Percentiles rank a stretch among this genome's conserved stretches.
Conservation (phyloP, 2,329 filamentous ascomycete genomes). For the Colletotrichum lindemuthianum region DNA sequence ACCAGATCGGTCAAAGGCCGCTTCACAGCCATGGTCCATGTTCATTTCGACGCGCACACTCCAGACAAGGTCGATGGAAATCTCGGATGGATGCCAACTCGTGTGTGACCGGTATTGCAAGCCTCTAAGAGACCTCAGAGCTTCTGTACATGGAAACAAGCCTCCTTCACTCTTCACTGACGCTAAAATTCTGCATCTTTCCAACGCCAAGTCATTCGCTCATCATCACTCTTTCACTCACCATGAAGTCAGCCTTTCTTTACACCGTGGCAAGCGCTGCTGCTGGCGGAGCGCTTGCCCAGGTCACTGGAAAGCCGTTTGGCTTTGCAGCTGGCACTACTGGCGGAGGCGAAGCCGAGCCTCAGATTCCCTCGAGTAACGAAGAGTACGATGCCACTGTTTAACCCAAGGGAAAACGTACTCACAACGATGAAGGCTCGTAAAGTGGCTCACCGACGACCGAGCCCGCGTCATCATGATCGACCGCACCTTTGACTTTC, state of each 20-base stretch:
- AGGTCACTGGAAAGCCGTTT: conserved; percentile 41
- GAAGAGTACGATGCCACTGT: conserved; percentile 46
- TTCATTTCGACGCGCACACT: too few species aligned
- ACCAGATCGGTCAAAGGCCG: too few species aligned
- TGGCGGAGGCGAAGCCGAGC: conserved; percentile 59
- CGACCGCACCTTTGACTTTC: conserved; percentile 41
- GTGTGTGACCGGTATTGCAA: too few species aligned
- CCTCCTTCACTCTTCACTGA: neutral
- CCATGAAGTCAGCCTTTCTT: neutral
- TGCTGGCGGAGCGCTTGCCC: conserved; percentile 38
- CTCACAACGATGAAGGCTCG: conserved; percentile 47
- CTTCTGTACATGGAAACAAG: too few species aligned
- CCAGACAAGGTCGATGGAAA: too few species aligned
- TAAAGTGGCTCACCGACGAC: conserved; percentile 40
- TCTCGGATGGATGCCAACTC: too few species aligned
- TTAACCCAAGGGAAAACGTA: neutral
- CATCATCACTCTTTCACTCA: neutral
- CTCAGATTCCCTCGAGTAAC: conserved; percentile 53
- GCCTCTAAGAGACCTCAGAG: too few species aligned
- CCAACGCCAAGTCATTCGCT: neutral
- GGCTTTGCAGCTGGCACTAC: conserved; percentile 53
- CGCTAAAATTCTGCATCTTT: neutral
- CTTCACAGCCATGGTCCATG: too few species aligned
- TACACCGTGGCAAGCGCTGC: conserved; percentile 34
- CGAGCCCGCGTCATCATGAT: conserved; percentile 39